phyloP scores from a whole-genome alignment of 805 yeast species.

The Brettanomyces naardenensis region DNA sequence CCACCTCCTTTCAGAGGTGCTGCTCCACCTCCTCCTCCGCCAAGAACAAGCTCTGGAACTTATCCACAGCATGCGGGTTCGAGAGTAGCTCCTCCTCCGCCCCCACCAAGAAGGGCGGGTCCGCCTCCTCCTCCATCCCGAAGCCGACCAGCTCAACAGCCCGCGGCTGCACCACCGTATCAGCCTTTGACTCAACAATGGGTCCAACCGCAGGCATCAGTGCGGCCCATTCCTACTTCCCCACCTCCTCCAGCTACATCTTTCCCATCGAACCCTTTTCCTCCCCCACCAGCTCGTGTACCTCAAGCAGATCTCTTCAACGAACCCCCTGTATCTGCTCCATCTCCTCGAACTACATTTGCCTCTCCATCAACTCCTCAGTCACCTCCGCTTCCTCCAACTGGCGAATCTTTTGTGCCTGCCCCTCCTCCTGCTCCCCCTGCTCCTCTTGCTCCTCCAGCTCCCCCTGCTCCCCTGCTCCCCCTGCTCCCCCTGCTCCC shows the following conservation, averaged over 20 bases:
- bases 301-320: constrained; percentile 4
- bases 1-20: constrained; percentile 18
- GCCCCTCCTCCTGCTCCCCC: constrained; percentile 21
- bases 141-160: constrained; percentile 18
- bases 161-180: constrained; percentile 11
- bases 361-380: constrained; percentile 4
- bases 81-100: constrained; percentile 27
- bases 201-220: too few relatives aligned
- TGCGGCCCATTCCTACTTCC: too few relatives aligned
- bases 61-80: constrained; percentile 15
- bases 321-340: constrained; percentile 15
- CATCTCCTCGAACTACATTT: constrained; percentile 14
- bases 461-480: constrained; percentile 17
- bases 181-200: constrained; percentile 11
- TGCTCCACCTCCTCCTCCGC: constrained; percentile 20
- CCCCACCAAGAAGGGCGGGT: constrained; percentile 26
- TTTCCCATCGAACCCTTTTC: constrained; percentile 1
- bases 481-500: constrained; percentile 21
- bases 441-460: constrained; percentile 29
- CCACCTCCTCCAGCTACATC: constrained; percentile 11
- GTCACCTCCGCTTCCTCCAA: constrained; percentile 19
- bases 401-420: constrained; percentile 18
- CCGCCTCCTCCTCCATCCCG: constrained; percentile 43
- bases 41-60: constrained; percentile 15
- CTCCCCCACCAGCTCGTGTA: constrained; percentile 12